Percentiles rank a stretch among this genome's conserved stretches.
These are phyloP conservation scores for Syzygium aqueum DNA, from an alignment of 345 rosid species.

Conservation along the genomic window DNA sequence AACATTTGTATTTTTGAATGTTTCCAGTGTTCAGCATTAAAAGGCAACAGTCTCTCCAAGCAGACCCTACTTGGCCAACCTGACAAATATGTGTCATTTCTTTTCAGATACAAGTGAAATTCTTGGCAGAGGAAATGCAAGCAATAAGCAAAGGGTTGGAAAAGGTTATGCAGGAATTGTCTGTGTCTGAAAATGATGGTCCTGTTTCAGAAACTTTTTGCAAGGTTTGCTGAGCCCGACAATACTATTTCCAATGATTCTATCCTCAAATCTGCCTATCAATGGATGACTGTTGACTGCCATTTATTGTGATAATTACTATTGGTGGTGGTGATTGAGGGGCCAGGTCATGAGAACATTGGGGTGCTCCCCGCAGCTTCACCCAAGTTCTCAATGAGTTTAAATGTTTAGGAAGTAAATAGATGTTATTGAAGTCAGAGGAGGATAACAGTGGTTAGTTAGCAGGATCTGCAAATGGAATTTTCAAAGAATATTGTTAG, in stretches of 20 bases:
- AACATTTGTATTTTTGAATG: not conserved
- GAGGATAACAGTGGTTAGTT: not conserved
- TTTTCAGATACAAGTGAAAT: slow-evolving; percentile 79
- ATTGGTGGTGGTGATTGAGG: not conserved
- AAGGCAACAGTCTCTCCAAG: not conserved
- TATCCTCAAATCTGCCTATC: not conserved
- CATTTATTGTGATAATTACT: not conserved
- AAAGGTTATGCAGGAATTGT: slow-evolving; percentile 77
- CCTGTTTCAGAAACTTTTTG: slow-evolving; percentile 58
- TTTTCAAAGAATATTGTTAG: not conserved
- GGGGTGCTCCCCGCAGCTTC: not conserved
- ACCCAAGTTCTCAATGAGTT: not conserved
- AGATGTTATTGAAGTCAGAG: not conserved
- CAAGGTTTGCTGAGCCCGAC: slow-evolving; percentile 27
- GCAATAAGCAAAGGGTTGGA: slow-evolving; percentile 94
- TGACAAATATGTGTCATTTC: slow-evolving; percentile 9
- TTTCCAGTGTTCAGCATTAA: not conserved
- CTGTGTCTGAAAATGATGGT: slow-evolving; percentile 83
- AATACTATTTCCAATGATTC: not conserved
- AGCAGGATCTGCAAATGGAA: not conserved
- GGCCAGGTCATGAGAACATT: not conserved
- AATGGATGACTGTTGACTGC: not conserved
- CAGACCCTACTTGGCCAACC: not conserved
- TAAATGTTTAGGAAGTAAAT: not conserved
- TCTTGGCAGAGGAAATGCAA: slow-evolving; percentile 98